Evolutionary conservation across 2,329 filamentous ascomycete species (phyloP), one percentile per base, ranked within the genome.

Genomic region (Aspergillus ochraceus): DNA sequence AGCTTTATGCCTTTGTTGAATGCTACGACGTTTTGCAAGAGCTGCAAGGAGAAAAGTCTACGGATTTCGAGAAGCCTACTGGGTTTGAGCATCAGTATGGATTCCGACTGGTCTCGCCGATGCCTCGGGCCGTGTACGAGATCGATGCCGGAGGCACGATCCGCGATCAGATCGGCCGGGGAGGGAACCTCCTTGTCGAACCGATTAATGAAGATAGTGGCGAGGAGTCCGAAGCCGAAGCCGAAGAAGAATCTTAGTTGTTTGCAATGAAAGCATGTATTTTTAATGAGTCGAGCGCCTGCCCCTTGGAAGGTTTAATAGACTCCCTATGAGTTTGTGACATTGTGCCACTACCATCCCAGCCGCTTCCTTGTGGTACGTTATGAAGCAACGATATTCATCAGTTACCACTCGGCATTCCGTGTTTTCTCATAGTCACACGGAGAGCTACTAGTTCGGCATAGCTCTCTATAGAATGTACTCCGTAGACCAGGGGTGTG

Each of bases 1-100:
- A 97, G 70, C 79, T 99, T 6, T 98, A 98, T 75, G 95, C 94
- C 0, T 97, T 96, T 77, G 92, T 98, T 2, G 95, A 99, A 72
- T 98, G 94, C 77, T 89, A 92, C 72, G 88, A 91, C 55, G 67
- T 89, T 6, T 68, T 92, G 3, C 76, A 83, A 39, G 76, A 77
- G 30, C 39, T 64, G 54, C 52, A 68, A 58, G 36, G 36, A 5
- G 61, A 60, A 60, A 69, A 66, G 4, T 74, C 76, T 17, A 72
- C 78, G 32, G 76, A 74, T 20, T 73, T 75, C 1, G 70, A 77
- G 4, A 76, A 86, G 66, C 91, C 92, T 0, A 79, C 83, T 22
- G 85, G 79, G 12, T 98, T 95, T 72, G 81, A 88, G 65, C 93
- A 98, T 74, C 81, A 88, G 67, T 99, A 95, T 77, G 79, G 79